Percentiles rank a stretch among this genome's conserved stretches.
These are phyloP conservation scores for Secale cereale DNA, from an alignment of 176 grass and related monocot species.

Conservation along the genomic window DNA sequence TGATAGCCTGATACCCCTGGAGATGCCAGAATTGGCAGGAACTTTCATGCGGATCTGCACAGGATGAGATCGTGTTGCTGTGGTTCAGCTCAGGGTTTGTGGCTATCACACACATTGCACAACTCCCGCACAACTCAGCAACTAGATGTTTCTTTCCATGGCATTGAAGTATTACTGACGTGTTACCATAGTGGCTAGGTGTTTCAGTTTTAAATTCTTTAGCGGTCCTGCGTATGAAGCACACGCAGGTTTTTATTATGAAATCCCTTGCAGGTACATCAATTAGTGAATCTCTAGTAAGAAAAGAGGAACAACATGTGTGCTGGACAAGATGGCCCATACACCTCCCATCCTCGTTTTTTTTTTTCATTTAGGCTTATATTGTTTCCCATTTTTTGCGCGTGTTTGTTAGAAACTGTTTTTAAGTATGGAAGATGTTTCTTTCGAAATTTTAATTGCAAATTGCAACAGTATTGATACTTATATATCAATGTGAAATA, in stretches of 20 bases:
- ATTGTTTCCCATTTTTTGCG: too few relatives aligned
- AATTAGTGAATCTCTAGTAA: neutral
- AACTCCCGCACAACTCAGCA: neutral
- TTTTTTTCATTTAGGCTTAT: too few relatives aligned
- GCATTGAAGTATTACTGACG: neutral
- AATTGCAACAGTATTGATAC: too few relatives aligned
- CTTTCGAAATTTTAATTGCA: too few relatives aligned
- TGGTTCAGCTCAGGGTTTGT: neutral
- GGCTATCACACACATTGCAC: neutral
- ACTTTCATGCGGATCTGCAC: neutral
- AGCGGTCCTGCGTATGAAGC: neutral
- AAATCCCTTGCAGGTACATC: neutral
- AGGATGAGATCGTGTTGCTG: neutral
- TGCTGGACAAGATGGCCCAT: too few relatives aligned
- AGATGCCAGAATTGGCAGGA: neutral
- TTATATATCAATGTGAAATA: too few relatives aligned
- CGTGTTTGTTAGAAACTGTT: too few relatives aligned
- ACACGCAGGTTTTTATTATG: neutral
- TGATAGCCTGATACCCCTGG: neutral
- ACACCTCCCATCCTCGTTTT: too few relatives aligned
- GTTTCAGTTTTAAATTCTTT: neutral
- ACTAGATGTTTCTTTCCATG: neutral
- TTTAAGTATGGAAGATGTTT: too few relatives aligned
- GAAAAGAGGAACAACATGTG: too few relatives aligned
- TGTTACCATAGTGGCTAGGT: neutral